Percentiles rank a stretch among this genome's conserved stretches.
phyloP scores from a whole-genome alignment of 257 asterid genomes.

The Verbena officinalis region DNA sequence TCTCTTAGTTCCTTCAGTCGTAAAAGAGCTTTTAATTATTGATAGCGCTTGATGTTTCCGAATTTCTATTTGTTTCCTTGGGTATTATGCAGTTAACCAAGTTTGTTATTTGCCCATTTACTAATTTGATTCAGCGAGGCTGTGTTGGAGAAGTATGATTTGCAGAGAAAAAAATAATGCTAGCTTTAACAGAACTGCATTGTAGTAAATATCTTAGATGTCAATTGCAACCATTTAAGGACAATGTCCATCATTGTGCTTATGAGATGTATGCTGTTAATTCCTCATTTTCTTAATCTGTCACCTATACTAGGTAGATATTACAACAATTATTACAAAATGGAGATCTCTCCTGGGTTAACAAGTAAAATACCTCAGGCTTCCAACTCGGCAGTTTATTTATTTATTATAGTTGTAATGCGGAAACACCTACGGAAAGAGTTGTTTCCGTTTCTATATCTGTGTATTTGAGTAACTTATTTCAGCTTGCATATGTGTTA shows the following conservation, averaged over 20 bases:
- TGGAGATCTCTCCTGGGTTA: conserved; percentile 19
- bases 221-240: conserved; percentile 6
- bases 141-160: conserved; percentile 23
- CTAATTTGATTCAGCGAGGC: conserved; percentile 2
- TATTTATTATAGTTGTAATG: not conserved
- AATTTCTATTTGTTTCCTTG: not conserved
- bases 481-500: not conserved
- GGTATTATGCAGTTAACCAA: not conserved
- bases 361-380: not conserved
- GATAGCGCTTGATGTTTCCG: not conserved
- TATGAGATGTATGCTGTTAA: conserved; percentile 11
- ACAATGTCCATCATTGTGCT: conserved; percentile 22
- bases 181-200: conserved; percentile 10
- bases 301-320: conserved; percentile 12
- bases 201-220: conserved; percentile 7
- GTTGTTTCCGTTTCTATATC: not conserved
- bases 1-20: conserved; percentile 27
- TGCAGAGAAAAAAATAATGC: conserved; percentile 13
- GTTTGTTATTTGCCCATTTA: conserved; percentile 9
- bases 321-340: conserved; percentile 6
- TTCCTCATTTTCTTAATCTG: not conserved
- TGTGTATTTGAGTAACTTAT: too few species aligned
- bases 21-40: not conserved
- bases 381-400: conserved; percentile 10
- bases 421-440: not conserved